A percentile compares a stretch with the other conserved stretches of the same genome.
These are phyloP conservation scores for Somion occarium DNA, from an alignment of 1,284 basidiomycete genomes.

Conservation along the genomic window DNA sequence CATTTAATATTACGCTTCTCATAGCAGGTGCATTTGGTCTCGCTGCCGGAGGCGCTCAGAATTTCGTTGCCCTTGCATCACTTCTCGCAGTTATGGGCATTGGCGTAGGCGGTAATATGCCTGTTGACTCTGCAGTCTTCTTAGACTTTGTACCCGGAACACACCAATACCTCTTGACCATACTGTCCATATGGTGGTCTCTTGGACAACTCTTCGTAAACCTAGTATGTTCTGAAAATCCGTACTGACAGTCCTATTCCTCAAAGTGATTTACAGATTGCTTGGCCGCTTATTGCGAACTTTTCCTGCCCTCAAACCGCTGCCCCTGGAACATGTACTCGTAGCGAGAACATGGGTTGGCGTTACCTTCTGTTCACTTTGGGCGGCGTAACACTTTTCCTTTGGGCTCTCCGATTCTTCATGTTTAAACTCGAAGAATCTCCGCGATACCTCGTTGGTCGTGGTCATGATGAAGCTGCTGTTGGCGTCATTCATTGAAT, in stretches of 20 bases:
- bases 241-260: constrained; percentile 13
- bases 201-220: constrained; percentile 61
- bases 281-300: constrained; percentile 48
- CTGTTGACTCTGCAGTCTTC: constrained; percentile 64
- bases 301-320: constrained; percentile 37
- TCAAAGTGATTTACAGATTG: constrained; percentile 27
- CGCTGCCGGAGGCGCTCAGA: constrained; percentile 38
- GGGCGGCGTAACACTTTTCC: constrained; percentile 46
- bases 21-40: constrained; percentile 55
- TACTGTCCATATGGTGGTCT: constrained; percentile 70
- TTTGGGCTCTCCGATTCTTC: constrained; percentile 57
- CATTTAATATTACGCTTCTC: constrained; percentile 62
- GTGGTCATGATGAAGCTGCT: constrained; percentile 59
- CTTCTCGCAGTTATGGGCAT: constrained; percentile 40
- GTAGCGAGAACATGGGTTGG: constrained; percentile 54
- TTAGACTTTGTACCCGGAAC: constrained; percentile 66
- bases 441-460: constrained; percentile 58
- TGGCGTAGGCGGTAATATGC: constrained; percentile 51
- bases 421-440: constrained; percentile 58
- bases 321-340: constrained; percentile 28
- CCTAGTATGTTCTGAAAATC: constrained; percentile 41
- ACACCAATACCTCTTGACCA: constrained; percentile 65
- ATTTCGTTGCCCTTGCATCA: constrained; percentile 39
- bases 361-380: constrained; percentile 45
- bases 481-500: constrained; percentile 54